Evolutionary conservation across 2,329 filamentous ascomycete genomes (phyloP).

Genomic region (Rutstroemia sp.): DNA sequence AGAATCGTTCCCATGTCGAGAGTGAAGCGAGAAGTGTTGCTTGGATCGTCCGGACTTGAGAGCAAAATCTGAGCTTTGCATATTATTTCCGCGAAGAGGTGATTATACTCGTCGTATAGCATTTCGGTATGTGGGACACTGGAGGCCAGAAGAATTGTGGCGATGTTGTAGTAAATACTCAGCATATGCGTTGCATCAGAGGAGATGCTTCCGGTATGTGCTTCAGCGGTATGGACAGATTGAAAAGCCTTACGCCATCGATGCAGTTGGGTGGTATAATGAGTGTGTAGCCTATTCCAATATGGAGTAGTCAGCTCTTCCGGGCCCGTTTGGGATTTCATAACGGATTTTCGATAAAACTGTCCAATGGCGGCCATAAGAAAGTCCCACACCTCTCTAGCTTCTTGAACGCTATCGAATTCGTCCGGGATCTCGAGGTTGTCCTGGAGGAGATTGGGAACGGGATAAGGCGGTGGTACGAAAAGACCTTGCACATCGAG

Average conservation of each 20-base stretch:
- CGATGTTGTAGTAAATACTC: conserved; percentile 28
- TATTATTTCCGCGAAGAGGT: conserved; percentile 26
- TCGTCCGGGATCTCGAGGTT: conserved; percentile 23
- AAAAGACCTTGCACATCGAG: conserved; percentile 28
- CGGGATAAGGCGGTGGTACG: conserved; percentile 26
- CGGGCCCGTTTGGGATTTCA: conserved; percentile 22
- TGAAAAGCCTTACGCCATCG: conserved; percentile 27
- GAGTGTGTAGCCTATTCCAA: conserved; percentile 24
- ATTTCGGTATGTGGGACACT: conserved; percentile 25
- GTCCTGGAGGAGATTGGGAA: conserved; percentile 26
- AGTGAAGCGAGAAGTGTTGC: conserved; percentile 26
- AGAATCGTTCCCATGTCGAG: conserved; percentile 29
- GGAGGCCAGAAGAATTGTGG: conserved; percentile 26
- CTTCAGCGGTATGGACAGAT: conserved; percentile 20
- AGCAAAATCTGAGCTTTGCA: conserved; percentile 24
- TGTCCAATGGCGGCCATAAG: conserved; percentile 28
- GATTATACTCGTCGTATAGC: conserved; percentile 26
- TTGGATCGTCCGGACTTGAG: conserved; percentile 24
- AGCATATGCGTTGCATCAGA: conserved; percentile 24
- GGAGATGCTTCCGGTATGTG: conserved; percentile 19
- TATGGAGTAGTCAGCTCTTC: conserved; percentile 21
- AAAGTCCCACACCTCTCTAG: conserved; percentile 26
- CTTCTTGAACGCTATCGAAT: conserved; percentile 26
- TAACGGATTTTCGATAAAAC: conserved; percentile 26
- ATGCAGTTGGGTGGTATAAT: conserved; percentile 25